Conservation (phyloP, 352 stramenopile species). For the Phytopythium montanum region DNA sequence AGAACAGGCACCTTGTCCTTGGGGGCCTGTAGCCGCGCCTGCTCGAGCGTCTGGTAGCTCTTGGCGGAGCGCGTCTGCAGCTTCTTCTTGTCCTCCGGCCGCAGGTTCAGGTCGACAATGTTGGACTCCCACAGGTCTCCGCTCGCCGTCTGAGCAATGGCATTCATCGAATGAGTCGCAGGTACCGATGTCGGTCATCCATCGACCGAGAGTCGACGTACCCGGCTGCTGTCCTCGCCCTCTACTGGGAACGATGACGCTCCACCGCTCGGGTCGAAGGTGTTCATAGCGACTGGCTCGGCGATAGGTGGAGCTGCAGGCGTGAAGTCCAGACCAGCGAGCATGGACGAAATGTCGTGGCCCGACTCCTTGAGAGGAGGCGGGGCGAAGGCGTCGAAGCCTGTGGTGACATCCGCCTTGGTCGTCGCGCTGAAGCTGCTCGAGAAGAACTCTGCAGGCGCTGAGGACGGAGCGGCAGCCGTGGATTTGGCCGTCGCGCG, state of each 20-base stretch:
- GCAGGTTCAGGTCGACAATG: conserved; percentile 78
- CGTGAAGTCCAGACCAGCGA: conserved; percentile 73
- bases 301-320: conserved; percentile 27
- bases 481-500: conserved; percentile 19
- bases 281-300: background rate
- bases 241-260: background rate
- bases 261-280: background rate
- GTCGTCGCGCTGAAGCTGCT: conserved; percentile 4
- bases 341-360: conserved; percentile 73
- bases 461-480: conserved; percentile 7
- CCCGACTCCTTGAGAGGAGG: conserved; percentile 13
- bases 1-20: conserved; percentile 67
- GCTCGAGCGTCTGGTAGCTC: conserved; percentile 67
- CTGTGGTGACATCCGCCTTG: conserved; percentile 5
- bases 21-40: conserved; percentile 52
- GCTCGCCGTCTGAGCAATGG: conserved; percentile 25
- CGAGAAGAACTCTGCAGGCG: conserved; percentile 3
- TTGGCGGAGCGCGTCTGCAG: conserved; percentile 36
- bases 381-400: conserved; percentile 20
- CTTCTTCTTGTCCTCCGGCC: conserved; percentile 51
- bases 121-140: conserved; percentile 67
- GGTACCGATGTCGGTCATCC: background rate
- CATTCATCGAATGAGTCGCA: conserved; percentile 1
- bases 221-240: conserved; percentile 24
- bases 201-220: conserved; percentile 4